Conservation (phyloP, 176 grass and related monocot species). For the Paspalum notatum region DNA sequence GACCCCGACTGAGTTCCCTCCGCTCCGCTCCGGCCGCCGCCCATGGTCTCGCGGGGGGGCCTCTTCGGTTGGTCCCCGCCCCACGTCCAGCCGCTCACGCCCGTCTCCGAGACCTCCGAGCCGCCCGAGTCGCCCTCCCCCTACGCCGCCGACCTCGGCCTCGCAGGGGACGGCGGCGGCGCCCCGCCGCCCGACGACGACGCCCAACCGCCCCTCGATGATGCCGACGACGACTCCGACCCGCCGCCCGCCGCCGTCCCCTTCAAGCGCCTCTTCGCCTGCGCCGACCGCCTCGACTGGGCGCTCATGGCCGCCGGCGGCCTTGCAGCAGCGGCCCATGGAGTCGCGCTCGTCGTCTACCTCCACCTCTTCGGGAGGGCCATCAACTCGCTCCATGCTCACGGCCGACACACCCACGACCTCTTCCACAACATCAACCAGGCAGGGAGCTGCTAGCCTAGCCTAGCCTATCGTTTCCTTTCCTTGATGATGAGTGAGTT, state of each 20-base stretch:
- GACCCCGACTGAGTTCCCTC: neutral
- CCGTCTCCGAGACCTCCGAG: constrained; percentile 93
- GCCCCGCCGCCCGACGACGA: constrained; percentile 51
- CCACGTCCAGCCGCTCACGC: constrained; percentile 94
- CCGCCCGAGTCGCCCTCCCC: constrained; percentile 95
- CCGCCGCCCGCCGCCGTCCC: constrained; percentile 86
- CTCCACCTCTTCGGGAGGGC: constrained; percentile 89
- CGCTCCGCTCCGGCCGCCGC: neutral
- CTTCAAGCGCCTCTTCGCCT: constrained; percentile 88
- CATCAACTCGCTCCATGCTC: constrained; percentile 76
- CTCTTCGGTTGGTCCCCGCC: constrained; percentile 99
- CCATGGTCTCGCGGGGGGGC: constrained; percentile 89
- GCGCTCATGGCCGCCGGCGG: constrained; percentile 75
- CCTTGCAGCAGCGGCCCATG: constrained; percentile 73
- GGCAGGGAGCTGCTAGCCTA: too few relatives aligned
- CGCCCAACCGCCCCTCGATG: constrained; percentile 44
- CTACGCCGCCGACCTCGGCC: constrained; percentile 62
- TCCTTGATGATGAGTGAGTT: neutral
- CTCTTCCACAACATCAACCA: constrained; percentile 74
- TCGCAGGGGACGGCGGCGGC: constrained; percentile 55
- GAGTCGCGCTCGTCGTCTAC: constrained; percentile 92
- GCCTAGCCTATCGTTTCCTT: too few relatives aligned
- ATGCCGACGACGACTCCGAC: constrained; percentile 73
- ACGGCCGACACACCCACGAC: constrained; percentile 39
- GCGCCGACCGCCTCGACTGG: constrained; percentile 90